phyloP scores from a whole-genome alignment of 1,284 basidiomycete genomes.

The Microbotryum scabiosae region DNA sequence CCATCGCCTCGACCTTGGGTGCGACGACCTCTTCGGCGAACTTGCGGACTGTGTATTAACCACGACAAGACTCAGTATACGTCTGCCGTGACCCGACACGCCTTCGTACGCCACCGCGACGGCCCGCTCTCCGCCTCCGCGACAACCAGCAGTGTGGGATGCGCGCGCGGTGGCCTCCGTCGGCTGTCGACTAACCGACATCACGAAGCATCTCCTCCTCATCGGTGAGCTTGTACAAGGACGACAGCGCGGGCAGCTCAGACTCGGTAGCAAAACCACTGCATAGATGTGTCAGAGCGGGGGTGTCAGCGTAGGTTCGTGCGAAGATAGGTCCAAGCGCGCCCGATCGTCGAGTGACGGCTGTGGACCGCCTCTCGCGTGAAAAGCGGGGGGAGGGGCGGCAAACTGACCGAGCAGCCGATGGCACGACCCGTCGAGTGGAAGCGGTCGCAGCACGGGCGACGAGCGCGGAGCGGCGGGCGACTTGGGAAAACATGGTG shows the following conservation, averaged over 20 bases:
- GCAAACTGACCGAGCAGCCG: no score
- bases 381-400: no score
- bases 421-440: no score
- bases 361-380: no score
- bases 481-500: no score
- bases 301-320: no score
- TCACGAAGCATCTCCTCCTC: slow-evolving; percentile 88
- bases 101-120: neutral
- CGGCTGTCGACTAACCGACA: slow-evolving; percentile 51
- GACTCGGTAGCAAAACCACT: neutral
- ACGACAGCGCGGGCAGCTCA: slow-evolving; percentile 3
- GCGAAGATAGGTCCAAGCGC: no score
- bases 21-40: slow-evolving; percentile 83
- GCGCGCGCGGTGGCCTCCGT: neutral
- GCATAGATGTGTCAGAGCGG: no score
- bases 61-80: neutral
- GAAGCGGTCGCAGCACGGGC: no score
- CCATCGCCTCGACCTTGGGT: slow-evolving; percentile 92
- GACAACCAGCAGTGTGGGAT: neutral
- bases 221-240: slow-evolving; percentile 69
- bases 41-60: slow-evolving; percentile 56
- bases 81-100: neutral
- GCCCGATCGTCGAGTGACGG: no score
- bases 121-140: neutral
- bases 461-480: no score